Conservation (phyloP, 352 stramenopile species). For the Phytopythium mirpurense region DNA sequence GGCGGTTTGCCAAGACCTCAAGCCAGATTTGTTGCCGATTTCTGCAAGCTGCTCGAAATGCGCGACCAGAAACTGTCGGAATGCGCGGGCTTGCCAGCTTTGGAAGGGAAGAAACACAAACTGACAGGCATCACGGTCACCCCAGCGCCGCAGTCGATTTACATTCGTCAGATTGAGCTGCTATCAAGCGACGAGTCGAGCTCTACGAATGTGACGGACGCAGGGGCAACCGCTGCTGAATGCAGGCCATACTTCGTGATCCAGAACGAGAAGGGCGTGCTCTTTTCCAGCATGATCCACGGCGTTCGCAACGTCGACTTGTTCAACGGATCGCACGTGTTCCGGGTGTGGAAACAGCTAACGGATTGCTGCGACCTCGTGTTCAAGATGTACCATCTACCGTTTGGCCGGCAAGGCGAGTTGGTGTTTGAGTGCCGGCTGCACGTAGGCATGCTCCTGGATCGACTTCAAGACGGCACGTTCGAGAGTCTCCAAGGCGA, state of each 20-base stretch:
- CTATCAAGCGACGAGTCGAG: slow-evolving; percentile 12
- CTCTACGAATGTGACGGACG: slow-evolving; percentile 7
- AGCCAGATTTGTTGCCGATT: slow-evolving; percentile 74
- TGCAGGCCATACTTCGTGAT: slow-evolving; percentile 85
- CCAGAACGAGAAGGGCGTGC: slow-evolving; percentile 79
- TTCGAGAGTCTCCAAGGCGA: background rate
- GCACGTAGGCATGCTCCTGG: slow-evolving; percentile 66
- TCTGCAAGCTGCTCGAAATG: slow-evolving; percentile 70
- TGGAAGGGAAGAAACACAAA: slow-evolving; percentile 72
- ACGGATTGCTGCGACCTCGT: slow-evolving; percentile 58
- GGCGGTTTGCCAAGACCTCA: slow-evolving; percentile 66
- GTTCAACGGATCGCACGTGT: slow-evolving; percentile 46
- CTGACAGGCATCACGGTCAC: slow-evolving; percentile 74
- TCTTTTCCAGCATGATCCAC: slow-evolving; percentile 85
- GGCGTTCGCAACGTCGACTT: slow-evolving; percentile 67
- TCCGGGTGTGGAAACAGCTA: slow-evolving; percentile 60
- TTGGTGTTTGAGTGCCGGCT: slow-evolving; percentile 75
- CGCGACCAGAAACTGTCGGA: slow-evolving; percentile 55
- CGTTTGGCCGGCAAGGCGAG: slow-evolving; percentile 78
- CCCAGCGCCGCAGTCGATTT: slow-evolving; percentile 57
- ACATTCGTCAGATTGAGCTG: slow-evolving; percentile 77
- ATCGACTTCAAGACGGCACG: slow-evolving; percentile 26
- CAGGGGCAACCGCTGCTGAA: slow-evolving; percentile 8
- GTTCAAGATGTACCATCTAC: slow-evolving; percentile 87
- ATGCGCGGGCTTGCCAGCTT: slow-evolving; percentile 31